Base-by-base conservation (phyloP, 2,329 filamentous ascomycete genomes). In the Botrytis pseudocinerea region DNA sequence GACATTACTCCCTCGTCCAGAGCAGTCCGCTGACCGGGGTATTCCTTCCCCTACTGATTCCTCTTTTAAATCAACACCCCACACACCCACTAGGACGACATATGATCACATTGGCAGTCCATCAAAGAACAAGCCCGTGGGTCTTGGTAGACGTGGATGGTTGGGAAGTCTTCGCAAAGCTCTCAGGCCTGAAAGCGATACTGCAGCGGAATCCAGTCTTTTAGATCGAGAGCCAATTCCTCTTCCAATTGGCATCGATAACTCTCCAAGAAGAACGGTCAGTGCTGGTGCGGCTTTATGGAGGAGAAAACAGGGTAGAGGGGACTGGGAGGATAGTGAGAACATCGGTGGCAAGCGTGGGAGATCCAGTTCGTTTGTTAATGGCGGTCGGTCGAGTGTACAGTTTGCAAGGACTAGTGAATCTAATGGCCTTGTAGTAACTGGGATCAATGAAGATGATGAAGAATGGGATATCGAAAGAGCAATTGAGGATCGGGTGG, bases 401-500 rank as follows among this genome's bases (percentile, higher is more conserved):
- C 69, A 60, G 28, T 44, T 35, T 32, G 42, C 72, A 22, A 66
- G 66, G 60, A 57, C 65, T 59, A n/a, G 48, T 40, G 68, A 60
- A 10, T 48, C 35, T 16, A 32, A 2, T 2, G 65, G 35, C 1
- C 38, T 69, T 2, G 65, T 32, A 10, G 65, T 32, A 10, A 25
- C 57, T 69, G 65, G 35, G 22, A 62, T 61, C 12, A 81, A 82
- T 64, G 77, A 78, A 44, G 79, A 77, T 64, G 79, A 80, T 51
- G 83, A 84, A 46, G 91, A 94, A 71, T 93, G 92, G 92, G 92
- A 94, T 77, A 89, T 95, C 57, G 92, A 95, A 80, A 85, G 87
- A 72, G 92, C 92, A 3, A 88, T 92, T 1, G 90, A 93, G 82
- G 88, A 88, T 73, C 84, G 92, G 35, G 85, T 93, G 14, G 92